These are phyloP conservation scores for Ceratocystis cubensis DNA, from an alignment of 2,329 filamentous ascomycete species.

Conservation along the genomic window DNA sequence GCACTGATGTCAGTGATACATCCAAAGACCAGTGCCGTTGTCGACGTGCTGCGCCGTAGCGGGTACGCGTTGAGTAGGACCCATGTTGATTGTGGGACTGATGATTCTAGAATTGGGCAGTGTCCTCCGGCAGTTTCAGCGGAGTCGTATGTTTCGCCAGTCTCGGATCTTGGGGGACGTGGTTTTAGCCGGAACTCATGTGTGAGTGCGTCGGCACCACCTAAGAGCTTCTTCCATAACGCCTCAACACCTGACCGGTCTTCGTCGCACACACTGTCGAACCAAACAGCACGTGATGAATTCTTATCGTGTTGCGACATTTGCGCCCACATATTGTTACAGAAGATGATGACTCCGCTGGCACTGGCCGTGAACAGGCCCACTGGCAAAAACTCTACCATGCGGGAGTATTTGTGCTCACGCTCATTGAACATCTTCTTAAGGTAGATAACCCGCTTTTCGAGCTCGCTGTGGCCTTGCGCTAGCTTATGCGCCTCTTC, in stretches of 20 bases:
- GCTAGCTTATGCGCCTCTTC: slow-evolving; percentile 72
- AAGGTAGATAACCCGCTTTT: slow-evolving; percentile 37
- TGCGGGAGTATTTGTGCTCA: slow-evolving; percentile 68
- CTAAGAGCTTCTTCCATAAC: slow-evolving; percentile 51
- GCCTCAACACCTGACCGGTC: slow-evolving; percentile 47
- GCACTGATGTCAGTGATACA: slow-evolving; percentile 76
- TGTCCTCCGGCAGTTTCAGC: no score
- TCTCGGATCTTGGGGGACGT: no score
- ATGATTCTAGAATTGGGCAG: no score
- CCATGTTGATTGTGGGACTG: slow-evolving; percentile 34
- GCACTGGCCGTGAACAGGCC: slow-evolving; percentile 76
- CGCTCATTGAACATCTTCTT: slow-evolving; percentile 48
- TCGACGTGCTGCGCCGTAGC: slow-evolving; percentile 51
- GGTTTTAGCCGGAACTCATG: slow-evolving; percentile 66
- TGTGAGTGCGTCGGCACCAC: slow-evolving; percentile 50
- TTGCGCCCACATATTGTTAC: slow-evolving; percentile 67
- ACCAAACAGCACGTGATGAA: slow-evolving; percentile 49
- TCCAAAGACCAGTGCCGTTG: slow-evolving; percentile 63
- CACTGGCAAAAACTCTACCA: slow-evolving; percentile 74
- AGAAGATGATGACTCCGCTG: slow-evolving; percentile 59
- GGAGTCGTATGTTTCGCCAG: no score
- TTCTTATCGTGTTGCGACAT: slow-evolving; percentile 49
- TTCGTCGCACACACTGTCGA: slow-evolving; percentile 56
- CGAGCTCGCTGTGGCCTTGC: slow-evolving; percentile 45
- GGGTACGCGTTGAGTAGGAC: slow-evolving; percentile 65